A percentile compares a stretch with the other conserved stretches of the same genome.
Conservation (phyloP, 2,329 filamentous ascomycete species). For the Ophiostoma triangulosporum region DNA sequence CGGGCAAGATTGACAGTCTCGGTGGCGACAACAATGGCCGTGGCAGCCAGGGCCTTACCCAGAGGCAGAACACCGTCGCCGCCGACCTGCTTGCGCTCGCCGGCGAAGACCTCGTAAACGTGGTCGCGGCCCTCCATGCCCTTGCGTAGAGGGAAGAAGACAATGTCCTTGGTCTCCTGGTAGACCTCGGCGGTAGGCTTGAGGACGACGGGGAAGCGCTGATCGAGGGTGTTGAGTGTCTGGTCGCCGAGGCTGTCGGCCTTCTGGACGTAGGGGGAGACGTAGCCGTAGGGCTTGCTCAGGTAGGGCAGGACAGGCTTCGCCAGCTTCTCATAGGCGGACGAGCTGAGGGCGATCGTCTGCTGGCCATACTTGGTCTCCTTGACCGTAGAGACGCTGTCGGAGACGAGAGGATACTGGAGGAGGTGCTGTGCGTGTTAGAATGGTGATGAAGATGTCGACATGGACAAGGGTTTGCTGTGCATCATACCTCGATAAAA, state of each 20-base stretch:
- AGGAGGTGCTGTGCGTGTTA: slow-evolving; percentile 80
- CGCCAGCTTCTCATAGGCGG: slow-evolving; percentile 62
- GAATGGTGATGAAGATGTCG: neutral
- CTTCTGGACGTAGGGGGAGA: slow-evolving; percentile 72
- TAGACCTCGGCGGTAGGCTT: slow-evolving; percentile 61
- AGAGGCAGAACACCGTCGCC: slow-evolving; percentile 51
- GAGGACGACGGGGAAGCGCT: slow-evolving; percentile 59
- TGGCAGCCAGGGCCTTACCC: slow-evolving; percentile 57
- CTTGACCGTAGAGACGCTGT: slow-evolving; percentile 56
- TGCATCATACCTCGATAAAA: slow-evolving; percentile 12
- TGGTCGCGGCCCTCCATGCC: slow-evolving; percentile 49
- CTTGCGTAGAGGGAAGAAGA: slow-evolving; percentile 50
- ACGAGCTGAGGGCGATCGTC: slow-evolving; percentile 62
- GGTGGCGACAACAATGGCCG: slow-evolving; percentile 50
- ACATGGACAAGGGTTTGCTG: too few species aligned
- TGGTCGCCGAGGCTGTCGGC: slow-evolving; percentile 66
- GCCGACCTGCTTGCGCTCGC: slow-evolving; percentile 49
- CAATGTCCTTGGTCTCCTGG: slow-evolving; percentile 46
- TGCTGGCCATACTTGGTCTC: slow-evolving; percentile 71
- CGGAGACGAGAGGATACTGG: slow-evolving; percentile 71
- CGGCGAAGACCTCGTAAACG: slow-evolving; percentile 40
- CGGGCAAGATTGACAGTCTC: slow-evolving; percentile 51
- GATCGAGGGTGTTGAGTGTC: slow-evolving; percentile 55
- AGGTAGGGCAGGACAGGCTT: slow-evolving; percentile 70
- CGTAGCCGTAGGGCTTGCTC: slow-evolving; percentile 63